A percentile compares a stretch with the other conserved stretches of the same genome.
Conservation (phyloP, 2,329 filamentous ascomycete genomes). For the Hypoxylon sp. region DNA sequence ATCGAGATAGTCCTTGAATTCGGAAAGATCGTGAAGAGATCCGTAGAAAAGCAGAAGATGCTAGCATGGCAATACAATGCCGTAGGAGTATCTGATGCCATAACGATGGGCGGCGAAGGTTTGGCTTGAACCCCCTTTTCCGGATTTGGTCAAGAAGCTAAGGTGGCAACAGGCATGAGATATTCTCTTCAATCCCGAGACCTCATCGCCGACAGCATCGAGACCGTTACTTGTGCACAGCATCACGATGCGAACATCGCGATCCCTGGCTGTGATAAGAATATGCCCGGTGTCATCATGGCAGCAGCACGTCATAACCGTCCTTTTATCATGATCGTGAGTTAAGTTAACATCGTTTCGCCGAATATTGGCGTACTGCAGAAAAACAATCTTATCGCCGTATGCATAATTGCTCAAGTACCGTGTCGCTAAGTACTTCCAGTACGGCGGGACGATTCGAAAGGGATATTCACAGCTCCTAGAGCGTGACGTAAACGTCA, state of each 20-base stretch:
- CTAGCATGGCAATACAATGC: constrained; percentile 96
- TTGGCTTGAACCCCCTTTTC: constrained; percentile 39
- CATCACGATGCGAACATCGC: constrained; percentile 93
- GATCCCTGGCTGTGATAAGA: constrained; percentile 96
- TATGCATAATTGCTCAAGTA: background rate
- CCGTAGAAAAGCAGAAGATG: constrained; percentile 85
- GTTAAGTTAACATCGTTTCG: constrained; percentile 22
- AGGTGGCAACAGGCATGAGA: constrained; percentile 76
- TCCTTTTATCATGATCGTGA: constrained; percentile 85
- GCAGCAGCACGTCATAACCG: constrained; percentile 91
- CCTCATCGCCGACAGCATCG: constrained; percentile 93
- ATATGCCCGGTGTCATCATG: constrained; percentile 95
- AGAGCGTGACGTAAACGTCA: constrained; percentile 85
- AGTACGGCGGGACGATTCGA: constrained; percentile 88
- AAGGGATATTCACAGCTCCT: constrained; percentile 85
- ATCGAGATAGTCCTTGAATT: constrained; percentile 78
- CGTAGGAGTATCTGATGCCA: constrained; percentile 87
- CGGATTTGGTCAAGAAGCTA: background rate
- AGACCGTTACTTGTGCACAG: constrained; percentile 92
- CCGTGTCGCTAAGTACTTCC: constrained; percentile 1
- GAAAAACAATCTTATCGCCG: background rate
- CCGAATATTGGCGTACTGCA: no score
- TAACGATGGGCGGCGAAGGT: constrained; percentile 96
- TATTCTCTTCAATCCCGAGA: constrained; percentile 92
- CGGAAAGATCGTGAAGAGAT: constrained; percentile 86